Evolutionary conservation across 169 alveolate genomes (phyloP).

Genomic region (Cryptosporidium sp.): DNA sequence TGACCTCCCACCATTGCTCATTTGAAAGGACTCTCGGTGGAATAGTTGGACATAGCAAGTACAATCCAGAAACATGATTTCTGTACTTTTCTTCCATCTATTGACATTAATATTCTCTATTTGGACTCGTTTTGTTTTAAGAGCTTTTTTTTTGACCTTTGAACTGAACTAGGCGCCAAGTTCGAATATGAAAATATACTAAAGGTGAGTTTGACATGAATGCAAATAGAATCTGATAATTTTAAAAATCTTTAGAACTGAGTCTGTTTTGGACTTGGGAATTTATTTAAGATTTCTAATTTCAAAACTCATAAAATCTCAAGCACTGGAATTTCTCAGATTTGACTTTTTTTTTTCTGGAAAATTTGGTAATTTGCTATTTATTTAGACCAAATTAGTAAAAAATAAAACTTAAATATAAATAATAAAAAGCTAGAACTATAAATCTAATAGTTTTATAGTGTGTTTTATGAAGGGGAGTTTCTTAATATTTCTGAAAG

Average conservation of each 20-base stretch:
- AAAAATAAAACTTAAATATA: background rate
- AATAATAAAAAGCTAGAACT: background rate
- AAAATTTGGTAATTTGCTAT: background rate
- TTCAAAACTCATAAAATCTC: too few relatives aligned
- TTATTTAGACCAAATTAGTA: background rate
- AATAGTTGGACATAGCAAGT: slow-evolving; percentile 61
- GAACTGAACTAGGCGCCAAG: background rate
- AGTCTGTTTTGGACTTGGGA: background rate
- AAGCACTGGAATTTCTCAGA: background rate
- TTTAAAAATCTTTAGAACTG: too few relatives aligned
- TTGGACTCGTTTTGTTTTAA: background rate
- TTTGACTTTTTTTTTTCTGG: too few relatives aligned
- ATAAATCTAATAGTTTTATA: background rate
- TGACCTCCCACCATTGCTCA: slow-evolving; percentile 74
- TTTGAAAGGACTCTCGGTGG: slow-evolving; percentile 56
- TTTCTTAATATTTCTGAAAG: background rate
- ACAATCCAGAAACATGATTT: slow-evolving; percentile 52
- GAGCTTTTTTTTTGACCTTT: background rate
- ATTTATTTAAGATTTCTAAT: too few relatives aligned
- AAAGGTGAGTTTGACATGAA: background rate
- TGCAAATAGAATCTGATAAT: background rate
- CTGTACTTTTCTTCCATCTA: slow-evolving; percentile 57
- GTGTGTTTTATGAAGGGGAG: background rate
- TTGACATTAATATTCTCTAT: background rate
- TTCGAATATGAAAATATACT: background rate